Percentiles rank a stretch among this genome's conserved stretches.
Conservation (phyloP, 441 rosid species). For the Corymbia citriodora region DNA sequence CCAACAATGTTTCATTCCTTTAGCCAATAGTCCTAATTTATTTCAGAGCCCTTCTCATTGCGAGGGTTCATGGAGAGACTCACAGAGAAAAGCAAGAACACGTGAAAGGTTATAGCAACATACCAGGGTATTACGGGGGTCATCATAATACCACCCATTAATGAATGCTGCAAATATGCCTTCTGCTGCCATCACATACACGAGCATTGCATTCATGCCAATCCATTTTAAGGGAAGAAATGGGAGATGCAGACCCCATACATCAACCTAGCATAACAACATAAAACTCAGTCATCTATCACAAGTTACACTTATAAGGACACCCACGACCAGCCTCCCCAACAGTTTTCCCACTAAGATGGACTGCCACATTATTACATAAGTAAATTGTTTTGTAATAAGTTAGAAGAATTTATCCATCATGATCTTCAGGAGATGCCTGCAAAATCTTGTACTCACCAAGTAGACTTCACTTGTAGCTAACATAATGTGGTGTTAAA, state of each 20-base stretch:
- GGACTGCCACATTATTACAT: neutral
- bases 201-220: constrained; percentile 93
- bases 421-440: neutral
- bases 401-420: neutral
- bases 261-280: constrained; percentile 41
- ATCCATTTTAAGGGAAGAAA: constrained; percentile 79
- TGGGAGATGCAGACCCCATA: constrained; percentile 28
- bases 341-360: neutral
- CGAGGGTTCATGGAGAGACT: neutral
- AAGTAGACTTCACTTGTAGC: neutral
- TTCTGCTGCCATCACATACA: constrained; percentile 93
- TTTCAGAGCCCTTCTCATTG: neutral
- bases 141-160: constrained; percentile 76
- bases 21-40: neutral
- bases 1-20: neutral
- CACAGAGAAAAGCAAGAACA: neutral
- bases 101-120: neutral
- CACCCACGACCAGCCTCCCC: neutral
- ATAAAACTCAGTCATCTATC: neutral
- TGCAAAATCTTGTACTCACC: neutral
- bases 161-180: constrained; percentile 81
- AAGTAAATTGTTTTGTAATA: neutral
- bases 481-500: neutral
- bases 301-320: neutral
- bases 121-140: constrained; percentile 69